Conservation (phyloP, 225 moss, liverwort and hornwort genomes). For the Polytrichum formosum region DNA sequence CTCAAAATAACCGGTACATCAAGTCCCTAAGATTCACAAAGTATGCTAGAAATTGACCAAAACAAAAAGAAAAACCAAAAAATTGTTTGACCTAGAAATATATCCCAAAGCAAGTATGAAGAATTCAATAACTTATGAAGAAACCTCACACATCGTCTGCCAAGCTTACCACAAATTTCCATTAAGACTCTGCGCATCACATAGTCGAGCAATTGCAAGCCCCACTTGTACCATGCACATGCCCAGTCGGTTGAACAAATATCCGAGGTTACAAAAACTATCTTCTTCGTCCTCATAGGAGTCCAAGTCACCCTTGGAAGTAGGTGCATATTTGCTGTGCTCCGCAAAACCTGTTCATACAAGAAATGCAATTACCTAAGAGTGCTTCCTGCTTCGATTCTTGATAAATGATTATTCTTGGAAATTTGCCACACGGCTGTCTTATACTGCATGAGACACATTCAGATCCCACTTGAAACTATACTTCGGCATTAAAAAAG, state of each 20-base stretch:
- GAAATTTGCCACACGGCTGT: too few species aligned
- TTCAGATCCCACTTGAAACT: too few species aligned
- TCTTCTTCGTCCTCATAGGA: constrained; percentile 11
- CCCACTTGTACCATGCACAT: constrained; percentile 80
- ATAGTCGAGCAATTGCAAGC: constrained; percentile 64
- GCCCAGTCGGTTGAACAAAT: constrained; percentile 54
- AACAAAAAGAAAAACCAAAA: too few species aligned
- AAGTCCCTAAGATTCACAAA: too few species aligned
- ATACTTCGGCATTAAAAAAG: too few species aligned
- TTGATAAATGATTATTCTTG: too few species aligned
- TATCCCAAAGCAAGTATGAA: background rate
- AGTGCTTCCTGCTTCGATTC: too few species aligned
- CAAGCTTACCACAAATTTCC: constrained; percentile 33
- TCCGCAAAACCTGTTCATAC: constrained; percentile 17
- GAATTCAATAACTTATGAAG: constrained; percentile 7
- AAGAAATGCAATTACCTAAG: too few species aligned
- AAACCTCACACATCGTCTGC: constrained; percentile 7
- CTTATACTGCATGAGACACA: too few species aligned
- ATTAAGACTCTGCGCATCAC: constrained; percentile 35
- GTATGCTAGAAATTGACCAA: background rate
- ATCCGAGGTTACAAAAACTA: constrained; percentile 43
- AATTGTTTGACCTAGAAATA: background rate
- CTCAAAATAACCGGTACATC: too few species aligned
- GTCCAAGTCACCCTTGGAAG: constrained; percentile 22
- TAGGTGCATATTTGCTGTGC: constrained; percentile 17